These are phyloP conservation scores for Pelargonium fulgidum DNA, from an alignment of 441 rosid species.

Conservation along the genomic window DNA sequence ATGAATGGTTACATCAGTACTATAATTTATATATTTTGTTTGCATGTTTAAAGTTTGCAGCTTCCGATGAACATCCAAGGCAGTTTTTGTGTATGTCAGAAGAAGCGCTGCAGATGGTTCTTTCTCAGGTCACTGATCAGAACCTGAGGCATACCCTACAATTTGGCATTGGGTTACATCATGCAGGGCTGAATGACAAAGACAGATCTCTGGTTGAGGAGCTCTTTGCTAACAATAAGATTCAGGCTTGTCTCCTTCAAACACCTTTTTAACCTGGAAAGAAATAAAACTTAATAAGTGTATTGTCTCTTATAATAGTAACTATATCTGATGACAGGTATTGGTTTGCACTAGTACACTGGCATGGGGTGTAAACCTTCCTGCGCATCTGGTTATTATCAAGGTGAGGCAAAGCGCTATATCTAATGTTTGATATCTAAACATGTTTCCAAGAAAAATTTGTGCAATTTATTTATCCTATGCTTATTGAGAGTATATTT, in stretches of 20 bases:
- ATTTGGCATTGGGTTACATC: conserved; percentile 96
- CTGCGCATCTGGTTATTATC: conserved; percentile 95
- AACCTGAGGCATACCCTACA: conserved; percentile 93
- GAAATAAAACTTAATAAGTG: not conserved
- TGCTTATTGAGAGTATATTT: no score
- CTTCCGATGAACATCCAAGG: conserved; percentile 92
- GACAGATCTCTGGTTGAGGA: conserved; percentile 95
- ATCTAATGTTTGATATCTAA: conserved; percentile 10
- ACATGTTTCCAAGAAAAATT: no score
- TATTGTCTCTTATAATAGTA: not conserved
- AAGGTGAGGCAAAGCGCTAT: conserved; percentile 46
- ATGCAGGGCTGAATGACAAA: conserved; percentile 95
- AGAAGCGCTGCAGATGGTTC: conserved; percentile 92
- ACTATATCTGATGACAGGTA: conserved; percentile 40
- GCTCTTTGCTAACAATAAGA: conserved; percentile 91
- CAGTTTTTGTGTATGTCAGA: conserved; percentile 83
- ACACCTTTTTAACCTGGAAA: not conserved
- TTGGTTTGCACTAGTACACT: conserved; percentile 95
- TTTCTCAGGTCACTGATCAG: conserved; percentile 89
- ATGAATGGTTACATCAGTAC: conserved; percentile 15
- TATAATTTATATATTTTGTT: conserved; percentile 23
- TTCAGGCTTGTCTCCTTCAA: conserved; percentile 52
- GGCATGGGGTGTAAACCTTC: conserved; percentile 99
- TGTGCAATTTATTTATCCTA: no score
- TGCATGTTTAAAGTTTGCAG: conserved; percentile 57